Evolutionary conservation across 257 asterid species (phyloP).

Genomic region (Petrea volubilis): DNA sequence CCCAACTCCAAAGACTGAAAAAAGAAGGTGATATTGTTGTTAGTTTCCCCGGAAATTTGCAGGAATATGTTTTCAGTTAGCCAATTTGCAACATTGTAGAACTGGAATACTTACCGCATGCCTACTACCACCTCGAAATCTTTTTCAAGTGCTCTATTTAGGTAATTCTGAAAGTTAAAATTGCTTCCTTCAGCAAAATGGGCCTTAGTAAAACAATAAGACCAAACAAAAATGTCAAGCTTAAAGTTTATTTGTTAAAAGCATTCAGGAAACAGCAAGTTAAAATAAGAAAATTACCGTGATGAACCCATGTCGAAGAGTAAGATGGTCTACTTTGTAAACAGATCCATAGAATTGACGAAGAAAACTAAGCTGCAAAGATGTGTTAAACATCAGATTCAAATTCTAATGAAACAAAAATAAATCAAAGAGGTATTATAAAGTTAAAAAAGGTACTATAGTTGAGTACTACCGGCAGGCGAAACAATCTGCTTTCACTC

Average conservation of each 20-base stretch:
- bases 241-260: not conserved
- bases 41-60: not conserved
- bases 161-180: conserved; percentile 65
- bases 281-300: conserved; percentile 35
- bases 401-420: not conserved
- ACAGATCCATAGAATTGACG: conserved; percentile 72
- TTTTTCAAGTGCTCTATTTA: conserved; percentile 63
- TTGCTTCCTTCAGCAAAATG: conserved; percentile 58
- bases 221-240: not conserved
- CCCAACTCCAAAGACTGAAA: conserved; percentile 75
- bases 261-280: not conserved
- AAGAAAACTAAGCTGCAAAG: conserved; percentile 61
- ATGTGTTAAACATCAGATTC: conserved; percentile 4
- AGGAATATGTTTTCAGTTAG: not conserved
- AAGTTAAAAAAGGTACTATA: not conserved
- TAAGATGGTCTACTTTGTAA: conserved; percentile 59
- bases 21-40: not conserved
- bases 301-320: conserved; percentile 80
- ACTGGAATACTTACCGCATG: conserved; percentile 53
- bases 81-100: not conserved
- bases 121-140: conserved; percentile 71
- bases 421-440: not conserved
- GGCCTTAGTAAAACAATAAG: conserved; percentile 41
- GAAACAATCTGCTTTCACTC: conserved; percentile 57
- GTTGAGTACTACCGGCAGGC: conserved; percentile 50